Percentiles rank a stretch among this genome's conserved stretches.
Evolutionary conservation across 345 rosid species (phyloP).

Genomic region (Eutrema heterophyllum): DNA sequence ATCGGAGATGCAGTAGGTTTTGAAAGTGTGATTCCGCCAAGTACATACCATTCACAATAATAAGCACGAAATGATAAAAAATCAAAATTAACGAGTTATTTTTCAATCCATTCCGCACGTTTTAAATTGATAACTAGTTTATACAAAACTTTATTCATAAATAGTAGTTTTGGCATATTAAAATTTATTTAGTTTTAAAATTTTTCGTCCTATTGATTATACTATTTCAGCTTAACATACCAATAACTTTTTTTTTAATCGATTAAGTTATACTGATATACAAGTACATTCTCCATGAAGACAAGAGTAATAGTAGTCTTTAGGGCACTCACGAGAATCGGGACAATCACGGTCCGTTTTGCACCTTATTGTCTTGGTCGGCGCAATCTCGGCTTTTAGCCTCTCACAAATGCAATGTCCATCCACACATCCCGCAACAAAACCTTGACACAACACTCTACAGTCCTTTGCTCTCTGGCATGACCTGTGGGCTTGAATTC

Average conservation of each 20-base stretch:
- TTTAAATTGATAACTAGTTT: too few relatives aligned
- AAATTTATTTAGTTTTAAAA: too few relatives aligned
- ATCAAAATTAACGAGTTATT: too few relatives aligned
- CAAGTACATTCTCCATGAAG: constrained; percentile 12
- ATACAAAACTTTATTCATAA: too few relatives aligned
- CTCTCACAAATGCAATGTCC: background rate
- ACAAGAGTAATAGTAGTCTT: background rate
- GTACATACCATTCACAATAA: too few relatives aligned
- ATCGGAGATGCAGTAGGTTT: background rate
- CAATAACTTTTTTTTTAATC: too few relatives aligned
- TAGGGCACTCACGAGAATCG: background rate
- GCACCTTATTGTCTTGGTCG: background rate
- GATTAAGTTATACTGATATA: background rate
- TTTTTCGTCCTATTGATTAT: too few relatives aligned
- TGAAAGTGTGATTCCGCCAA: too few relatives aligned
- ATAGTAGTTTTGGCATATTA: too few relatives aligned
- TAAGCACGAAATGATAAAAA: too few relatives aligned
- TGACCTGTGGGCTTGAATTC: background rate
- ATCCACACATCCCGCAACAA: background rate
- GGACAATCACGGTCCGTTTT: constrained; percentile 4
- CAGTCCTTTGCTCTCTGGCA: background rate
- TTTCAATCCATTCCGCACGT: too few relatives aligned
- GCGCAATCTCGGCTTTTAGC: background rate
- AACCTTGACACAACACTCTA: background rate
- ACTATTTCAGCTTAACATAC: too few relatives aligned